Percentiles rank a stretch among this genome's conserved stretches.
Evolutionary conservation across 2,329 filamentous ascomycete species (phyloP).

Genomic region (Colletotrichum aenigma): DNA sequence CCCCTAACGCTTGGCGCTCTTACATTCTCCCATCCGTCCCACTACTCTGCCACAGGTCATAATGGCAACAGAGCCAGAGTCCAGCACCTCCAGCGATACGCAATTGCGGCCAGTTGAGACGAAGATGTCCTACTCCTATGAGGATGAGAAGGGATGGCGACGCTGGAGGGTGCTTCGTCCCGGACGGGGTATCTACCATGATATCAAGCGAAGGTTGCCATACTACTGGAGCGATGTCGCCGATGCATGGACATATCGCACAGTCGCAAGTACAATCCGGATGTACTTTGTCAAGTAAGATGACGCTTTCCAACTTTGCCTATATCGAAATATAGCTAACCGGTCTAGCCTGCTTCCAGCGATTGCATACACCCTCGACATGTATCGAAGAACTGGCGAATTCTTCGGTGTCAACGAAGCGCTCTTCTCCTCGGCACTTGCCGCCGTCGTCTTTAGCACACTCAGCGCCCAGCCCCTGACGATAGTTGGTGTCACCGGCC

Average conservation of each 20-base stretch:
- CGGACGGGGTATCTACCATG: conserved; percentile 57
- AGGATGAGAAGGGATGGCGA: conserved; percentile 41
- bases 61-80: not conserved
- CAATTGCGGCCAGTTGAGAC: not conserved
- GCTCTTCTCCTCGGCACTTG: conserved; percentile 58
- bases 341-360: conserved; percentile 54
- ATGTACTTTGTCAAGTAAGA: conserved; percentile 57
- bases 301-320: not conserved
- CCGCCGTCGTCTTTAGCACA: conserved; percentile 57
- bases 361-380: conserved; percentile 62
- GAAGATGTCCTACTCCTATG: conserved; percentile 32
- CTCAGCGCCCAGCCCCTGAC: conserved; percentile 58
- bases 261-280: conserved; percentile 56
- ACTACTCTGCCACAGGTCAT: not conserved
- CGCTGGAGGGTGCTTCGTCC: conserved; percentile 44
- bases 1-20: not conserved
- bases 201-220: conserved; percentile 54
- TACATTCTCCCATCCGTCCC: not conserved
- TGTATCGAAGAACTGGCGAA: conserved; percentile 57
- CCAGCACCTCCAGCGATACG: not conserved
- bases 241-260: conserved; percentile 59
- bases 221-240: conserved; percentile 61
- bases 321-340: not conserved
- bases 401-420: conserved; percentile 63
- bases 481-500: conserved; percentile 61